A percentile compares a stretch with the other conserved stretches of the same genome.
These are phyloP conservation scores for Cubamyces lactineus DNA, from an alignment of 768 basidiomycete genomes.

Conservation along the genomic window DNA sequence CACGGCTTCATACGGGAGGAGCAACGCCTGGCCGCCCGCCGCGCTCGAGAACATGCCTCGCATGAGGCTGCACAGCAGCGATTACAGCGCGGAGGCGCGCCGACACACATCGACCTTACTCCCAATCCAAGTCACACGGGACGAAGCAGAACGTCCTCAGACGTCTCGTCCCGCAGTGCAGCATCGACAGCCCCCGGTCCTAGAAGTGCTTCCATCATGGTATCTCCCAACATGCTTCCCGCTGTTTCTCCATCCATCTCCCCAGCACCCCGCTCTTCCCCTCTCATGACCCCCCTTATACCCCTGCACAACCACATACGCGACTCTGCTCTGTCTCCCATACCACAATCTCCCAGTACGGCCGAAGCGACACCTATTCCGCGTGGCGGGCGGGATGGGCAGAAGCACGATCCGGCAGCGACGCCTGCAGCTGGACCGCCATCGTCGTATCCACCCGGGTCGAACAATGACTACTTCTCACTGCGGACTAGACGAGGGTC, in stretches of 20 bases:
- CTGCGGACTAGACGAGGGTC: constrained; percentile 50
- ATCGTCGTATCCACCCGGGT: constrained; percentile 5
- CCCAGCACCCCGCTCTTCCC: constrained; percentile 49
- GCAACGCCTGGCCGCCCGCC: constrained; percentile 41
- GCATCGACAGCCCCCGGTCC: constrained; percentile 15
- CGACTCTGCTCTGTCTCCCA: constrained; percentile 32
- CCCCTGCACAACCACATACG: constrained; percentile 34
- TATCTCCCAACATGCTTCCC: constrained; percentile 67
- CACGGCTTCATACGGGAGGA: constrained; percentile 75
- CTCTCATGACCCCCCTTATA: constrained; percentile 64
- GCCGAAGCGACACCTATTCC: constrained; percentile 29
- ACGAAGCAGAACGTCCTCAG: constrained; percentile 37
- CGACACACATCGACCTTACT: constrained; percentile 33
- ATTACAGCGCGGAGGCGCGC: constrained; percentile 31
- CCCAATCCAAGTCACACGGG: constrained; percentile 17
- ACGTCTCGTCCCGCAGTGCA: constrained; percentile 23
- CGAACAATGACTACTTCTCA: constrained; percentile 55
- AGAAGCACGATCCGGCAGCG: not conserved
- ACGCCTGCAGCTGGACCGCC: not conserved
- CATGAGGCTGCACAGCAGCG: constrained; percentile 28
- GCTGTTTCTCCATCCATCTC: constrained; percentile 57
- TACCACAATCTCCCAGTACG: constrained; percentile 32
- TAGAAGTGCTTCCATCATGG: constrained; percentile 54
- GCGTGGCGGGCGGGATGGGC: constrained; percentile 6
- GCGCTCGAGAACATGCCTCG: constrained; percentile 23